Evolutionary conservation across 192 early-diverging fungal species (phyloP).

Genomic region (Coemansia sp.): DNA sequence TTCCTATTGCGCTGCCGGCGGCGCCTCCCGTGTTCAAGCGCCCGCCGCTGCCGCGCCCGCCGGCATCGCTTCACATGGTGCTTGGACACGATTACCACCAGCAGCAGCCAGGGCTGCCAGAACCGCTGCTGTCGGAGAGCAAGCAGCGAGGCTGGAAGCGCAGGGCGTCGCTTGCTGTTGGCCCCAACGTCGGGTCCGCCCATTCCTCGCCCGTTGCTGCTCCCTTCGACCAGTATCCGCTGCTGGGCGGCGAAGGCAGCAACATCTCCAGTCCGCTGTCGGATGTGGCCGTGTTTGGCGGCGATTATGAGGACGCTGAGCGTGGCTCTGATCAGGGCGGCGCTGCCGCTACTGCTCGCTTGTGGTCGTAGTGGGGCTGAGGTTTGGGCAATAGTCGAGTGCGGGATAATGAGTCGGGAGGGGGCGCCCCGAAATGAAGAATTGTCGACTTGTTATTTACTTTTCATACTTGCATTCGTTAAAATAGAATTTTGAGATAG

Average conservation of each 20-base stretch:
- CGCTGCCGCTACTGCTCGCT: no score
- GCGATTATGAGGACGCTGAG: constrained; percentile 1
- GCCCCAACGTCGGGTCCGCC: constrained; percentile 37
- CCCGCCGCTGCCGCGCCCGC: constrained; percentile 16
- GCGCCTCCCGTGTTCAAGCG: constrained; percentile 1
- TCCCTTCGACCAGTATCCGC: background rate
- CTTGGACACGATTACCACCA: background rate
- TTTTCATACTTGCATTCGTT: no score
- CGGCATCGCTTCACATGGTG: background rate
- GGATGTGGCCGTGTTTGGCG: constrained; percentile 22
- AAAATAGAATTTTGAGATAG: no score
- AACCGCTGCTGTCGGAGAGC: background rate
- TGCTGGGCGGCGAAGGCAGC: background rate
- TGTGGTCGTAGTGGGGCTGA: no score
- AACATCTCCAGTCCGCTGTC: constrained; percentile 24
- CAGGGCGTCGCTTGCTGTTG: constrained; percentile 12
- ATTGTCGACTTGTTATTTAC: no score
- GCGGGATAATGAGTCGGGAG: no score
- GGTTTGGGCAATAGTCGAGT: no score
- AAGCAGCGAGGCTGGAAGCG: background rate
- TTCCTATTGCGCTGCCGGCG: background rate
- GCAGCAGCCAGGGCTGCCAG: background rate
- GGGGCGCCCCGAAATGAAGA: no score
- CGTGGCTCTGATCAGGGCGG: no score
- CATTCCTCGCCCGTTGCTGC: constrained; percentile 37